Base-by-base conservation (phyloP, 768 basidiomycete genomes). In the Tulasnella sp. region DNA sequence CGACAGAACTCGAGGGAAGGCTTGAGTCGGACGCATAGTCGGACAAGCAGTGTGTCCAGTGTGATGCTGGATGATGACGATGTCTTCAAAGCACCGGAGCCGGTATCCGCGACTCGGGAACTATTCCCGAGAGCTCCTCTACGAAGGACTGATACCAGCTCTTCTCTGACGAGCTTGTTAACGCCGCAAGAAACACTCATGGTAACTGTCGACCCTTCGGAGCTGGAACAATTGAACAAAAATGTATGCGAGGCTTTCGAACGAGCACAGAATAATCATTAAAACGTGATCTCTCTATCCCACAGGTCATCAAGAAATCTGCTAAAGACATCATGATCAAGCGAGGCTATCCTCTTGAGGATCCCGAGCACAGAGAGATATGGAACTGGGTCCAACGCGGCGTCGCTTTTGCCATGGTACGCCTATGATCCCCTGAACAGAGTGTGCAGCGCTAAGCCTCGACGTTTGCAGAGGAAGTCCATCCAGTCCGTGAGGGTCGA, bases 361-460 rank as follows among this genome's bases (percentile, higher is more conserved):
- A 74, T 64, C 73, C 73, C 9, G 69, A 74, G 32, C 70, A 71
- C 40, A 74, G 64, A 42, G 73, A 74, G 17, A 34, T 71, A 6
- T 74, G 41, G 40, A 63, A 71, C 9, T 74, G 68, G 73, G 40
- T 47, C 5, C 37, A 63, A 6, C 73, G 73, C 8, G 73, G 73
- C 19, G 73, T 74, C n/a, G 62, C 35, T 1, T 74, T 71, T 47
- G 73, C 73, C 22, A 35, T 74, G 40, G 73, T 74, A 52, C 16
- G 73, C 17, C 40, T 29, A 65, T 1, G 16, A 59, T 16, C 35
- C 41, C 19, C 6, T 26, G 32, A 32, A 22, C 5, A 40, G 19
- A 36, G 14, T 12, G 7, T 68, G 41, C 1, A 19, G 11, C 22
- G 29, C 8, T 65, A 32, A 36, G 14, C 63, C 29, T 37, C 26